Base-by-base conservation (phyloP, 148 eudicot genomes). In the Drosera capensis region DNA sequence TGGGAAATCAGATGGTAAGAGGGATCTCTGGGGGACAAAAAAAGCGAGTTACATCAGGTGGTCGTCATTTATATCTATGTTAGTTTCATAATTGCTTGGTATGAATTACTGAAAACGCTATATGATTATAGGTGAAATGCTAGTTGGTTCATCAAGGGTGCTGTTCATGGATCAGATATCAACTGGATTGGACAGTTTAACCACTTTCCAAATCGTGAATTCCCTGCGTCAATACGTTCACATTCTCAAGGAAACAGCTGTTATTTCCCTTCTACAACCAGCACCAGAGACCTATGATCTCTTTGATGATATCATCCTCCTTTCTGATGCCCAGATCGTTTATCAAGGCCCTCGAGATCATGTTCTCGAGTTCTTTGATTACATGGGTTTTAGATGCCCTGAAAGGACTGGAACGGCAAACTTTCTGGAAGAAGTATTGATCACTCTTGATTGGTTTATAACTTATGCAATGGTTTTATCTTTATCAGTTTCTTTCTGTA, bases 141-240 rank as follows among this genome's bases (percentile, higher is more conserved):
- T 85, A 40, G 95, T 85, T 18, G 90, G 95, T 48, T 86, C 90
- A 38, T 25, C 85, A 13, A 77, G 66, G 44, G 90, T 70, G 6
- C 53, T 84, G 23, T 72, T 84, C 58, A 84, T 84, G 94, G 94
- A 84, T 51, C 88, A 84, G 49, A 84, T 84, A 65, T 85, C 95
- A 18, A 85, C 90, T 25, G 95, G 95, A 41, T 66, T 85, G 45
- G 95, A 85, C 48, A 80, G 90, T 62, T 85, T 85, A 0, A 85
- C 95, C 28, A 85, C 95, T 21, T 80, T 47, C 55, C 85, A 77
- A 50, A 76, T 85, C 43, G 90, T 77, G 50, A 77, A 72, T 37
- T 59, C 82, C n/a, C 57, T 85, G 1, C 58, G 71, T 20, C 82
- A 85, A 48, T 56, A 57, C 41, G 80, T 85, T 17, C 95, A 85